Conservation (phyloP, 345 rosid species). For the Orychophragmus violaceus region DNA sequence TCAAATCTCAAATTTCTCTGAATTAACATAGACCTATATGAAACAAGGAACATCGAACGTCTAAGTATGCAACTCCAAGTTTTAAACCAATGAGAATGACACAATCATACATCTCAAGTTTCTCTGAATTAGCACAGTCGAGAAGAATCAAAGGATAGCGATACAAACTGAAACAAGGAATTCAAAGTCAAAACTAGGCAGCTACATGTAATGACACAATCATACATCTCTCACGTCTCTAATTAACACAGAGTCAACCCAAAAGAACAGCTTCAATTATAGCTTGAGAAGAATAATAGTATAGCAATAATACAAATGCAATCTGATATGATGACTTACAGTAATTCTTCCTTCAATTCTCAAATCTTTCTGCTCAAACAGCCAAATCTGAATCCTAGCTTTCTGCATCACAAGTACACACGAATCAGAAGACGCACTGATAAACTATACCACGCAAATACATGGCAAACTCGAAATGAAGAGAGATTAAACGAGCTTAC, state of each 20-base stretch:
- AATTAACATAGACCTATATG: not conserved
- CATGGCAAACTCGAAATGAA: not conserved
- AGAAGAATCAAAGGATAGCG: not conserved
- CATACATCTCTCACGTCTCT: not conserved
- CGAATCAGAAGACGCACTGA: not conserved
- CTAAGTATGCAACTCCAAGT: not conserved
- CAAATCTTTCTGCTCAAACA: constrained; percentile 82
- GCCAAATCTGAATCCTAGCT: constrained; percentile 92
- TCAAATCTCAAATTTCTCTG: not conserved
- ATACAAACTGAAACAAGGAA: not conserved
- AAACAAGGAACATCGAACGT: not conserved
- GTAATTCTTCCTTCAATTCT: constrained; percentile 62
- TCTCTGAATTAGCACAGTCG: not conserved
- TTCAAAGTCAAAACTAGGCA: not conserved
- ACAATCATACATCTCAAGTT: not conserved
- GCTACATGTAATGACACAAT: not conserved
- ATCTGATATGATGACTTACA: constrained; percentile 14
- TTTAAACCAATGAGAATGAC: not conserved
- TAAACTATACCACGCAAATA: too few species aligned
- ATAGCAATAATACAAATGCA: not conserved
- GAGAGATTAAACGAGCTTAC: constrained; percentile 35
- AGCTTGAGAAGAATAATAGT: not conserved
- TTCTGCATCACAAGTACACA: constrained; percentile 35
- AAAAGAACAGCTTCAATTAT: not conserved
- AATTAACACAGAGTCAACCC: not conserved